Evolutionary conservation across 306 rosid genomes (phyloP).

Genomic region (Vigna radiata): DNA sequence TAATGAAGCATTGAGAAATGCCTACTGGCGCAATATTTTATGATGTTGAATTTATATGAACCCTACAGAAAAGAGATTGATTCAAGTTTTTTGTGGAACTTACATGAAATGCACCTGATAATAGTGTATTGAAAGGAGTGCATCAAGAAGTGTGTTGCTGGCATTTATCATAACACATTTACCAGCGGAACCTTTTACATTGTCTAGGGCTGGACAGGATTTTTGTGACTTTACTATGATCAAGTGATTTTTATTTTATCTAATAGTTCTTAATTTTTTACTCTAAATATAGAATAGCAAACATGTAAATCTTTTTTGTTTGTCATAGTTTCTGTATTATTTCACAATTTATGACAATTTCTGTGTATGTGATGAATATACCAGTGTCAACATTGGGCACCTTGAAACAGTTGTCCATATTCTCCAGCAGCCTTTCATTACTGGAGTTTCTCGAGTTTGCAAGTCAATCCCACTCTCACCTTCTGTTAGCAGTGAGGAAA

Average conservation of each 20-base stretch:
- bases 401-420: conserved; percentile 81
- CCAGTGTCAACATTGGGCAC: conserved; percentile 88
- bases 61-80: not conserved
- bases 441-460: conserved; percentile 90
- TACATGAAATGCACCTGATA: not conserved
- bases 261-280: not conserved
- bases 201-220: not conserved
- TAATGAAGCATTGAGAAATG: not conserved
- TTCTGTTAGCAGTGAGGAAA: conserved; percentile 40
- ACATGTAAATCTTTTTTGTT: not conserved
- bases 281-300: not conserved
- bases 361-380: conserved; percentile 20
- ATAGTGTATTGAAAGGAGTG: not conserved
- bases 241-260: conserved; percentile 10
- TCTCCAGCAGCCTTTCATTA: conserved; percentile 79
- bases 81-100: not conserved
- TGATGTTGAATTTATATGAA: not conserved
- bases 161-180: not conserved
- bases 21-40: not conserved
- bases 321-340: conserved; percentile 21
- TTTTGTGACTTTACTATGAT: conserved; percentile 12
- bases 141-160: not conserved
- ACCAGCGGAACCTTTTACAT: not conserved
- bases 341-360: conserved; percentile 18
- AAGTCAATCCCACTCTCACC: conserved; percentile 69